A percentile compares a stretch with the other conserved stretches of the same genome.
These are phyloP conservation scores for Pseudomonodictys pantanalensis DNA, from an alignment of 495 filamentous ascomycete genomes.

Conservation along the genomic window DNA sequence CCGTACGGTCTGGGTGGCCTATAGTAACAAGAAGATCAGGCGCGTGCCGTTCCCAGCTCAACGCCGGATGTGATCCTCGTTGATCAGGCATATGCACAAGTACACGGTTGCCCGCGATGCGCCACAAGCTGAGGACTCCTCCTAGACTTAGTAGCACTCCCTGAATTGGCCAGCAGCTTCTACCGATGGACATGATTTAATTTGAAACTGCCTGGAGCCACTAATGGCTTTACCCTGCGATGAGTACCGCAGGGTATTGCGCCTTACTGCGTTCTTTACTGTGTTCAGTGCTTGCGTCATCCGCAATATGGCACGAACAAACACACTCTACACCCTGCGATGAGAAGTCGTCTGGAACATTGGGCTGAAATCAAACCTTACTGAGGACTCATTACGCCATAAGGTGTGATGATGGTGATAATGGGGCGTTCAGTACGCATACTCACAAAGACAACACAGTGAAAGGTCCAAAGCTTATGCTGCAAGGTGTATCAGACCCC, in stretches of 20 bases:
- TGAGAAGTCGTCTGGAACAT: background rate
- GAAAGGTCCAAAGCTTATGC: no score
- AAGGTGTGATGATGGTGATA: no score
- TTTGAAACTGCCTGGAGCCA: background rate
- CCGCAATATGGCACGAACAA: no score
- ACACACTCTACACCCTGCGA: no score
- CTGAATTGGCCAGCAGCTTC: background rate
- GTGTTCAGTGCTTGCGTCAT: no score
- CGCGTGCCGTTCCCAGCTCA: background rate
- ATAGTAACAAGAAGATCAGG: background rate
- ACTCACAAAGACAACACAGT: no score
- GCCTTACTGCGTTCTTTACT: no score
- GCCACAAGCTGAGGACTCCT: background rate
- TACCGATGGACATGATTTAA: background rate
- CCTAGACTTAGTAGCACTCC: background rate
- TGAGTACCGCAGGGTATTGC: no score
- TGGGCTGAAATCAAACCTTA: background rate
- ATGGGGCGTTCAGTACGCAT: no score
- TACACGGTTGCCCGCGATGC: background rate
- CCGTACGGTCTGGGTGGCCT: background rate
- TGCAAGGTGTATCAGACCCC: background rate
- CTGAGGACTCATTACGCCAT: background rate
- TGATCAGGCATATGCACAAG: background rate
- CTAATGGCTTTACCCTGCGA: background rate
- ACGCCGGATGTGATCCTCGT: background rate